Conservation (phyloP, 176 grass and related monocot genomes). For the Elaeis guineensis region DNA sequence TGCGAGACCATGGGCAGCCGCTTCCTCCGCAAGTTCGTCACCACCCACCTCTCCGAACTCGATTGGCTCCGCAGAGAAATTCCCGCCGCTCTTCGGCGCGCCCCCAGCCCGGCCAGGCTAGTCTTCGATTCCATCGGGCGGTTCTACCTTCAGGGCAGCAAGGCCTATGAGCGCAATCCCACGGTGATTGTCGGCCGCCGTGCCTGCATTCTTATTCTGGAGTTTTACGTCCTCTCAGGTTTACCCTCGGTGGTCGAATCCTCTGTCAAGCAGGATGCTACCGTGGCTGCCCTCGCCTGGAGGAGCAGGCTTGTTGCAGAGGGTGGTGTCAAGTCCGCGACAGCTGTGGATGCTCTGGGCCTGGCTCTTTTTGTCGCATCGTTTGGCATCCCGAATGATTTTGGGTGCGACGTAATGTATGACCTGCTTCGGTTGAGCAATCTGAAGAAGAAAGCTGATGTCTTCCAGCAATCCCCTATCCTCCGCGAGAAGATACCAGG, state of each 20-base stretch:
- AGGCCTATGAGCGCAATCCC: conserved; percentile 17
- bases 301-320: conserved; percentile 32
- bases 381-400: conserved; percentile 38
- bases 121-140: conserved; percentile 40
- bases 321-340: conserved; percentile 16
- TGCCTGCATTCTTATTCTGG: conserved; percentile 49
- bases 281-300: conserved; percentile 33
- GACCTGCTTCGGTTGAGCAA: conserved; percentile 20
- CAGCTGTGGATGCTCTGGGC: conserved; percentile 35
- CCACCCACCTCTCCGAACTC: conserved; percentile 16
- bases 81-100: conserved; percentile 22
- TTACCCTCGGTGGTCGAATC: conserved; percentile 29
- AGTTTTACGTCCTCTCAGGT: conserved; percentile 44
- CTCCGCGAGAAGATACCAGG: conserved; percentile 35
- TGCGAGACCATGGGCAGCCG: conserved; percentile 29
- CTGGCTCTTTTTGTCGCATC: conserved; percentile 36
- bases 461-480: conserved; percentile 38
- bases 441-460: conserved; percentile 20
- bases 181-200: conserved; percentile 21
- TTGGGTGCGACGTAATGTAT: conserved; percentile 30
- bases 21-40: conserved; percentile 32
- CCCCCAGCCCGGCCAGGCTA: conserved; percentile 37
- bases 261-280: conserved; percentile 8
- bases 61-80: conserved; percentile 31
- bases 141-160: conserved; percentile 35